Conservation (phyloP, 768 basidiomycete genomes). For the Vishniacozyma victoriae region DNA sequence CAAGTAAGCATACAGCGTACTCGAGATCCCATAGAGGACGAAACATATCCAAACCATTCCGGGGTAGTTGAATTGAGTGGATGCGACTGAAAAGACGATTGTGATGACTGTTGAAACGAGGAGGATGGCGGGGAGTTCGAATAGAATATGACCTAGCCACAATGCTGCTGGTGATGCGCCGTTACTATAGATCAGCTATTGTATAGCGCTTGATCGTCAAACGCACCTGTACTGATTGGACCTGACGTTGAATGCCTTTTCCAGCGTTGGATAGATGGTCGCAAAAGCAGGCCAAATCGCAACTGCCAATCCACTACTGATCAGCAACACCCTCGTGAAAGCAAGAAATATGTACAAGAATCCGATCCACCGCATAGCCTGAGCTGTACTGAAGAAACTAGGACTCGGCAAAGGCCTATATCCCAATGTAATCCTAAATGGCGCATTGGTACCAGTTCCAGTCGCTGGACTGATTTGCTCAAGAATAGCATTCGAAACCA, state of each 20-base stretch:
- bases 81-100: constrained; percentile 57
- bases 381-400: constrained; percentile 51
- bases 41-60: constrained; percentile 57
- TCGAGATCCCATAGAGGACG: constrained; percentile 59
- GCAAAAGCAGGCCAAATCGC: constrained; percentile 77
- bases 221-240: constrained; percentile 75
- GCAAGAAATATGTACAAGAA: constrained; percentile 60
- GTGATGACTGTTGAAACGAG: constrained; percentile 61
- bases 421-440: constrained; percentile 56
- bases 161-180: constrained; percentile 44
- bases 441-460: background rate
- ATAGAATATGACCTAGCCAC: constrained; percentile 73
- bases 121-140: constrained; percentile 60
- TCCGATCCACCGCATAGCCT: constrained; percentile 63
- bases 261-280: constrained; percentile 67
- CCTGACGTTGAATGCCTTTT: constrained; percentile 63
- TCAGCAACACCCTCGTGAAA: constrained; percentile 3
- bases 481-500: constrained; percentile 62
- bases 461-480: constrained; percentile 51
- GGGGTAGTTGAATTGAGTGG: constrained; percentile 63
- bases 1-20: constrained; percentile 65
- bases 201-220: constrained; percentile 4
- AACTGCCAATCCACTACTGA: constrained; percentile 45
- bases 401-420: constrained; percentile 58
- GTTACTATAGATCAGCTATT: constrained; percentile 11